Evolutionary conservation across 306 rosid genomes (phyloP), one percentile per base, ranked within the genome.

Genomic region (Abrus precatorius): DNA sequence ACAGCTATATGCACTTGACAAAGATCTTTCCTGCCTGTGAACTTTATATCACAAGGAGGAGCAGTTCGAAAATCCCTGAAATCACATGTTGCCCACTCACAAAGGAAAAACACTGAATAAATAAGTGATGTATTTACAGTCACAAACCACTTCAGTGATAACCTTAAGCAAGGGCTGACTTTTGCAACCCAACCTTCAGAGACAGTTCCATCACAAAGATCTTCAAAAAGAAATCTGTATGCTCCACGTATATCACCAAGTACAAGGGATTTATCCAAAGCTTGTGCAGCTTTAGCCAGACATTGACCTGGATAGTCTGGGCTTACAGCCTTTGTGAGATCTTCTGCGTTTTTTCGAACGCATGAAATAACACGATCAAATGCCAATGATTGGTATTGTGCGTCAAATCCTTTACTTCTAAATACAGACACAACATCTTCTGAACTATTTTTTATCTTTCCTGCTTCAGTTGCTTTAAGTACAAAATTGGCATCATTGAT

Each of bases 21-120:
- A 74, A 90, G 88, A 86, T 92, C 98, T 85, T 88, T 91, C 75
- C 92, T 84, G 14, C 98, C 98, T 5, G 98, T 90, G 77, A 95
- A 86, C 88, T 90, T 91, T 70, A 89, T 45, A 44, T 90, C 88
- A 85, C 66, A 78, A 60, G 92, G 95, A 20, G 86, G 88, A 57
- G 89, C 77, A 85, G 82, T 79, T 55, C 92, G 90, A 85, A 92
- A 92, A 86, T 91, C 91, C 88, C 98, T 86, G 87, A 87, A 95
- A 80, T 87, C 92, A 89, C 97, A 95, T 64, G 98, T 90, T 81
- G 97, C 98, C 98, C 98, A 95, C 86, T 95, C 98, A 47, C 97
- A 95, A 28, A 95, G 91, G 82, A 92, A 95, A 86, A 95, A 95
- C 52, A 92, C 94, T n/a, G 97, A 90, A 84, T 86, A 89, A 81